Evolutionary conservation across 345 rosid species (phyloP).

Genomic region (Hypericum perforatum): DNA sequence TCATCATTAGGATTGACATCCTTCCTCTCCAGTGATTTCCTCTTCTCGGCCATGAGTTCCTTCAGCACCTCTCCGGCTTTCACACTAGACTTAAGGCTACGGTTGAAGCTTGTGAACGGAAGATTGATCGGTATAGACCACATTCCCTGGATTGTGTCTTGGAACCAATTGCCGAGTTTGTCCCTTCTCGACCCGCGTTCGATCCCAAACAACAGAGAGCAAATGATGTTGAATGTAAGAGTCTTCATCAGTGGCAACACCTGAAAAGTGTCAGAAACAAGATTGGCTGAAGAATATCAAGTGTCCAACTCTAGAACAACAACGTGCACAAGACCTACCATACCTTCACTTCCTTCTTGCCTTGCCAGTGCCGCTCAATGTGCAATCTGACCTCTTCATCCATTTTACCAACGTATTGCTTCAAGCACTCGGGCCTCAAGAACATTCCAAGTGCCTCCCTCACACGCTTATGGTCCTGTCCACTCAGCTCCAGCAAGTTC

Average conservation of each 20-base stretch:
- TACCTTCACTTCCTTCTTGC: slow-evolving; percentile 33
- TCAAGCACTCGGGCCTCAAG: slow-evolving; percentile 51
- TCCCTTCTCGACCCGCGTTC: slow-evolving; percentile 31
- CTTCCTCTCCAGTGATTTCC: slow-evolving; percentile 20
- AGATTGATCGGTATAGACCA: slow-evolving; percentile 41
- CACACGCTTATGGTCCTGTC: slow-evolving; percentile 36
- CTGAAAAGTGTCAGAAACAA: slow-evolving; percentile 9
- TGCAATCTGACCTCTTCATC: slow-evolving; percentile 40
- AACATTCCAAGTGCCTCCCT: slow-evolving; percentile 35
- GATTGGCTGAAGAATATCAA: neutral
- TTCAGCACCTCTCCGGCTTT: slow-evolving; percentile 19
- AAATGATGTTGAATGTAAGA: slow-evolving; percentile 43
- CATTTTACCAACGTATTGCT: slow-evolving; percentile 37
- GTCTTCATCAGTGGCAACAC: slow-evolving; percentile 41
- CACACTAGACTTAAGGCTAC: slow-evolving; percentile 31
- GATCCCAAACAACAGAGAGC: slow-evolving; percentile 36
- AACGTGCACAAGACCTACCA: neutral
- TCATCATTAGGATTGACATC: slow-evolving; percentile 24
- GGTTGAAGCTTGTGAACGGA: slow-evolving; percentile 40
- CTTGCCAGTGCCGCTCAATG: slow-evolving; percentile 31
- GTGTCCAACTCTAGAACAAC: neutral
- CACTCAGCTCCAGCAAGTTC: slow-evolving; percentile 25
- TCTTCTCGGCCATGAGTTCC: slow-evolving; percentile 33
- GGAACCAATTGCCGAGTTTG: slow-evolving; percentile 18
- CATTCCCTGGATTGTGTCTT: slow-evolving; percentile 31